Base-by-base conservation (phyloP, 306 rosid species). In the Cucumis melo region DNA sequence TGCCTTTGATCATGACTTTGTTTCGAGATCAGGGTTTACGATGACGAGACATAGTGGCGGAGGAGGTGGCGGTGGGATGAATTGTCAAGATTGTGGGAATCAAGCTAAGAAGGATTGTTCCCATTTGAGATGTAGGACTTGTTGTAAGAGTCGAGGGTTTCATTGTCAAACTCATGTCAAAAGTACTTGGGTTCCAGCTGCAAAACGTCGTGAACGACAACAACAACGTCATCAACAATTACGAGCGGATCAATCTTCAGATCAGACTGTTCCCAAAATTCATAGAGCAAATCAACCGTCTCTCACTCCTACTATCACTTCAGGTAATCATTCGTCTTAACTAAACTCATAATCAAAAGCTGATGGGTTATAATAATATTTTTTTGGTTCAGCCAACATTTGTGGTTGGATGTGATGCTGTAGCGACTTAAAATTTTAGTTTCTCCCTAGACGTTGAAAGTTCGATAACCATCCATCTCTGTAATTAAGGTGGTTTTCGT, bases 161-260 rank as follows among this genome's bases (percentile, higher is more conserved):
- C 91, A 83, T 41, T 90, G 94, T 42, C 86, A 83, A 42, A 90
- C 95, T 3, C 95, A 90, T 80, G 88, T 90, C 11, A 90, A 83
- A 78, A 90, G 95, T 79, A 90, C 95, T 71, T 90, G 95, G 95
- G 86, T 90, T 48, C 95, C 95, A 0, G 95, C 90, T 0, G 82
- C 95, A 3, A 90, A 83, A 61, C 91, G 95, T 74, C 90, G 95
- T 2, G 88, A 88, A 78, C 86, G 92, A 24, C 41, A 79, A 20
- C 83, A 82, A 63, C 87, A 82, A 27, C 85, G 83, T 0, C 82
- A 74, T 0, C 77, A 78, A 51, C 56, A 16, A 15, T 50, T 15
- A 0, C n/a, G 8, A 50, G 5, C 19, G 1, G 42, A 50, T 50
- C 55, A 5, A 2, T 16, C 20, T 3, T 16, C 56, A 6, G 56